Base-by-base conservation (phyloP, 164 flowering plant species). In the Vitis rotundifolia region DNA sequence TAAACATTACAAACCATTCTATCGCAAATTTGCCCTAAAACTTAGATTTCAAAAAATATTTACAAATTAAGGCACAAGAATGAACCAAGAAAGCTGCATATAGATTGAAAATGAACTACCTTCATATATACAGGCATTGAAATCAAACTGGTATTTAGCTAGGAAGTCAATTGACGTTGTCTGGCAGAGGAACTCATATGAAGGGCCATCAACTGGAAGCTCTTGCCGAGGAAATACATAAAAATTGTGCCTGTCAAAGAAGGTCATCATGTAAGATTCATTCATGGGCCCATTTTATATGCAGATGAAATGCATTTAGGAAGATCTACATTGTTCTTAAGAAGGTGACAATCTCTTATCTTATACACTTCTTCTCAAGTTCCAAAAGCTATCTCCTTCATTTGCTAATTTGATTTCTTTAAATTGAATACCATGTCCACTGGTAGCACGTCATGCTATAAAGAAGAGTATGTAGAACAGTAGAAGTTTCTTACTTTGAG, bases 141-240 rank as follows among this genome's bases (percentile, higher is more conserved):
- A 95, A 85, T 95, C 97, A 72, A 95, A 95, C 79, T 87, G 91
- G 78, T 93, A 82, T 73, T 79, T 86, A 4, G 94, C 92, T 86
- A 95, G 82, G 85, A 95, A 95, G 15, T 88, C 97, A 53, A 95
- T 68, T 1, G 99, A 95, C 7, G 83, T 63, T 28, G 99, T 89
- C 78, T 90, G 98, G 83, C 98, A 95, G 59, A 90, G 84, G 68
- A 95, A 95, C 69, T 91, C 98, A 52, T 77, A 60, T 3, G 88
- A 71, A 11, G 83, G 81, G 28, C 75, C 83, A 78, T 78, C 82
- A 12, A 74, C 72, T 11, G 80, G 70, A 76, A 84, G 74, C 78
- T 93, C 99, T 77, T 88, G 84, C 28, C 94, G 86, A 15, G 97
- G 99, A 81, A 95, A 95, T n/a, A 95, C 64, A 71, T 88, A 90